phyloP scores from a whole-genome alignment of 345 rosid species.

The Dipteronia dyeriana region DNA sequence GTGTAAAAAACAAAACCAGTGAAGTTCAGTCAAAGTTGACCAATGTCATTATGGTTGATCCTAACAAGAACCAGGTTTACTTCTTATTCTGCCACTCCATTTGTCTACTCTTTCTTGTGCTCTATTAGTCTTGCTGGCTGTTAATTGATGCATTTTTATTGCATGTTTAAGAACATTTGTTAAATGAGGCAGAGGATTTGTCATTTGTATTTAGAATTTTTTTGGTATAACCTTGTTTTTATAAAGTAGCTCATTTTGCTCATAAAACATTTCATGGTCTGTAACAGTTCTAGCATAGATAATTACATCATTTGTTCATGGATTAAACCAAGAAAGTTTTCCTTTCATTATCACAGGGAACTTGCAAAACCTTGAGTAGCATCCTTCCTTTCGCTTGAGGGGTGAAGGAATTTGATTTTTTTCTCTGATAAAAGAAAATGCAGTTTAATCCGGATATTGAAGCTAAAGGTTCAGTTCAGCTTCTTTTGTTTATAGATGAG shows the following conservation, averaged over 20 bases:
- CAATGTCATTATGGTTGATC: slow-evolving; percentile 53
- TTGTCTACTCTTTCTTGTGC: slow-evolving; percentile 2
- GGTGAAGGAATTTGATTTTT: not conserved
- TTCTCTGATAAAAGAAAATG: too few species aligned
- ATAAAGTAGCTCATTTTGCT: not conserved
- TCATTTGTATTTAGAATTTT: not conserved
- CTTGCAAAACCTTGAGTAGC: not conserved
- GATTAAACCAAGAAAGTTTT: not conserved
- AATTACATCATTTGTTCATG: not conserved
- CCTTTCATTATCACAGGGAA: not conserved
- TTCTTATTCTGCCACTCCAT: slow-evolving; percentile 25
- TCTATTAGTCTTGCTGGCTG: not conserved
- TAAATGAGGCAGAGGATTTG: not conserved
- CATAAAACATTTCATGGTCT: not conserved
- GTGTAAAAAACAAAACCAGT: slow-evolving; percentile 84
- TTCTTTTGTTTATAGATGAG: not conserved
- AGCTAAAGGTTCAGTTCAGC: not conserved
- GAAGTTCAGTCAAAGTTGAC: slow-evolving; percentile 58
- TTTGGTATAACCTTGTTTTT: not conserved
- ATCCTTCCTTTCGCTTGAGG: not conserved
- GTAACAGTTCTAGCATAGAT: not conserved
- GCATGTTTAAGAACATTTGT: not conserved
- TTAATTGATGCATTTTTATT: not conserved
- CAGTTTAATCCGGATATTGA: not conserved
- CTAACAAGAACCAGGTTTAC: slow-evolving; percentile 67